These are phyloP conservation scores for Aspergillus haitiensis DNA, from an alignment of 495 filamentous ascomycete genomes.

Conservation along the genomic window DNA sequence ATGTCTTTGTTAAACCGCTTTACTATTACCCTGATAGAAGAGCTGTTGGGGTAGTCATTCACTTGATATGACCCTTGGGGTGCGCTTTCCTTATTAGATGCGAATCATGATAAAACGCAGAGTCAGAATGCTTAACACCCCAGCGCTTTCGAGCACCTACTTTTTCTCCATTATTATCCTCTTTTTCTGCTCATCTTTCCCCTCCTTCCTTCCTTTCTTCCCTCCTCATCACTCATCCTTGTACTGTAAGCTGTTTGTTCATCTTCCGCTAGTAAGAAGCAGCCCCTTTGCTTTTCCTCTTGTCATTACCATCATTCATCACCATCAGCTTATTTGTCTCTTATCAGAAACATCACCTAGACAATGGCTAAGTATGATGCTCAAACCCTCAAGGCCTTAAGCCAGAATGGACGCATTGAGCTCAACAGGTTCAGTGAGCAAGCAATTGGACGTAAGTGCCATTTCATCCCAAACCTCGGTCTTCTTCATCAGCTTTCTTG, in stretches of 20 bases:
- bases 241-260: not conserved
- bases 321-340: not conserved
- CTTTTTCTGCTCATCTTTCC: not conserved
- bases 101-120: too few relatives aligned
- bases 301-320: not conserved
- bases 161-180: not conserved
- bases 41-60: not conserved
- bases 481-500: not conserved
- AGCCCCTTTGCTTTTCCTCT: not conserved
- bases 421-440: slow-evolving; percentile 34
- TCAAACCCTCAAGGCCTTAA: slow-evolving; percentile 39
- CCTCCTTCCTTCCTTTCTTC: not conserved
- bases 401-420: slow-evolving; percentile 31
- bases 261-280: not conserved
- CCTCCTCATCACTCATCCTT: not conserved
- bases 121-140: slow-evolving; percentile 6
- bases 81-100: slow-evolving; percentile 13
- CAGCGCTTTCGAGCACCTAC: not conserved
- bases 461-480: not conserved
- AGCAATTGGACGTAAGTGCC: slow-evolving; percentile 29
- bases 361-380: slow-evolving; percentile 41
- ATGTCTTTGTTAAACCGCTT: not conserved
- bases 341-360: slow-evolving; percentile 5
- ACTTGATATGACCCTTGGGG: not conserved
- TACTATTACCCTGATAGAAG: not conserved